Conservation (phyloP, 2,329 filamentous ascomycete species). For the Stylonectria norvegica region DNA sequence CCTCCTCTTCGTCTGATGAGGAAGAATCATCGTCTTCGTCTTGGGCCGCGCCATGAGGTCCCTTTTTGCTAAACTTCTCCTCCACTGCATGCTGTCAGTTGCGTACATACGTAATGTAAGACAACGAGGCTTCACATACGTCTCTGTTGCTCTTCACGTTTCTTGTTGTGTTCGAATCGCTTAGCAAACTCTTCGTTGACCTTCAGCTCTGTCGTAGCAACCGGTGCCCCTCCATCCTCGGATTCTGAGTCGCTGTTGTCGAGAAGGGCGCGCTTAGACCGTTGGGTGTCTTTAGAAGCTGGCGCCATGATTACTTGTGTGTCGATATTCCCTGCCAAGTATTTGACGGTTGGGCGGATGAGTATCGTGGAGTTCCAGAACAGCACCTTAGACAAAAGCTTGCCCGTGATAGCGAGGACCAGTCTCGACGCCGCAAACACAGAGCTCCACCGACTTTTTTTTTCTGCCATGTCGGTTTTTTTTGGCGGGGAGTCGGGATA, state of each 20-base stretch:
- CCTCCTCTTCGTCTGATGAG: slow-evolving; percentile 77
- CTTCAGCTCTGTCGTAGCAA: slow-evolving; percentile 57
- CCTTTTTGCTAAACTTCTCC: slow-evolving; percentile 67
- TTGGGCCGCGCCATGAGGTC: slow-evolving; percentile 44
- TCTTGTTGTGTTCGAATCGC: slow-evolving; percentile 95
- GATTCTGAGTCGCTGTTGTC: slow-evolving; percentile 54
- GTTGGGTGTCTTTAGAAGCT: slow-evolving; percentile 31
- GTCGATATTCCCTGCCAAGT: neutral
- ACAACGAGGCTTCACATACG: slow-evolving; percentile 43
- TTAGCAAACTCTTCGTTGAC: slow-evolving; percentile 89
- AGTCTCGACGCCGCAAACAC: slow-evolving; percentile 11
- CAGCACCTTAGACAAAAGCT: neutral
- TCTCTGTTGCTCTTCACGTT: slow-evolving; percentile 78
- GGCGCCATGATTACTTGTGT: slow-evolving; percentile 12
- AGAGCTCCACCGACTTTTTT: slow-evolving; percentile 26
- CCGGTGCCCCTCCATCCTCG: slow-evolving; percentile 39
- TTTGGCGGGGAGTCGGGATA: slow-evolving; percentile 30
- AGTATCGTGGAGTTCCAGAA: neutral
- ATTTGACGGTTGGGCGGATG: neutral
- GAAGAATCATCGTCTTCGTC: slow-evolving; percentile 56
- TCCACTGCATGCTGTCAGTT: slow-evolving; percentile 58
- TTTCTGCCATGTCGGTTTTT: slow-evolving; percentile 33
- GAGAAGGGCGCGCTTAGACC: slow-evolving; percentile 48
- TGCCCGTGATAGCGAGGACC: neutral
- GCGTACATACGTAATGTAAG: neutral